These are phyloP conservation scores for Rhizopogon vinicolor DNA, from an alignment of 768 basidiomycete species.

Conservation along the genomic window DNA sequence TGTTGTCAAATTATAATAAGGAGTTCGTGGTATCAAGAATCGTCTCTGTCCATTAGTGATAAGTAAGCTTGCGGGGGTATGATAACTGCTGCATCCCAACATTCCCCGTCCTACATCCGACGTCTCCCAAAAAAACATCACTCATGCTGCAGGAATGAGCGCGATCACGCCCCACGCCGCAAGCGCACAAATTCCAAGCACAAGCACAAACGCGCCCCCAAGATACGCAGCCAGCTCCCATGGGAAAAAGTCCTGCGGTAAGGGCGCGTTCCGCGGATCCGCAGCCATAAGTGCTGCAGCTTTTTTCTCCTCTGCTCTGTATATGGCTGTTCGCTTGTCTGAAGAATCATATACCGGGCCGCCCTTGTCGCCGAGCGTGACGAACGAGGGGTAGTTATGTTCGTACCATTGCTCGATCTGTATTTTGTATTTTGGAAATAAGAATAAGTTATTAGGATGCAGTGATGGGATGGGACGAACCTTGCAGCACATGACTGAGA, in stretches of 20 bases:
- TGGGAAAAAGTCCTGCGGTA: slow-evolving; percentile 12
- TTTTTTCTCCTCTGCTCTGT: slow-evolving; percentile 39
- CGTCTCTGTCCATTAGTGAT: too few species aligned
- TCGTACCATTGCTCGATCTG: slow-evolving; percentile 95
- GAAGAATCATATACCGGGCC: slow-evolving; percentile 36
- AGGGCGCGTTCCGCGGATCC: slow-evolving; percentile 1
- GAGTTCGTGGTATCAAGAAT: too few species aligned
- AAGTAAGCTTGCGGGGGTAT: too few species aligned
- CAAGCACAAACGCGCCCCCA: slow-evolving; percentile 19
- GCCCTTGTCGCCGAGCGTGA: slow-evolving; percentile 29
- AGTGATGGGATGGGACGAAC: slow-evolving; percentile 27
- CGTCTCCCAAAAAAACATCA: neutral
- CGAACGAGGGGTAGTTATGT: slow-evolving; percentile 90
- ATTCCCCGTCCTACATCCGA: too few species aligned
- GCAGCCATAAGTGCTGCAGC: slow-evolving; percentile 26
- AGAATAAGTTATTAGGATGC: too few species aligned
- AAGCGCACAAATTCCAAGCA: slow-evolving; percentile 21
- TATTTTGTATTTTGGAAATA: neutral
- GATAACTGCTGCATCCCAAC: too few species aligned
- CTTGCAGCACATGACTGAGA: slow-evolving; percentile 83
- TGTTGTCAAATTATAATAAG: too few species aligned
- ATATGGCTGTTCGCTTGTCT: slow-evolving; percentile 56
- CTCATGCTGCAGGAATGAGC: neutral
- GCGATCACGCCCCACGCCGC: slow-evolving; percentile 20
- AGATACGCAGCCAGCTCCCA: slow-evolving; percentile 29